Conservation (phyloP, 257 asterid species). For the Gynochthodes officinalis region DNA sequence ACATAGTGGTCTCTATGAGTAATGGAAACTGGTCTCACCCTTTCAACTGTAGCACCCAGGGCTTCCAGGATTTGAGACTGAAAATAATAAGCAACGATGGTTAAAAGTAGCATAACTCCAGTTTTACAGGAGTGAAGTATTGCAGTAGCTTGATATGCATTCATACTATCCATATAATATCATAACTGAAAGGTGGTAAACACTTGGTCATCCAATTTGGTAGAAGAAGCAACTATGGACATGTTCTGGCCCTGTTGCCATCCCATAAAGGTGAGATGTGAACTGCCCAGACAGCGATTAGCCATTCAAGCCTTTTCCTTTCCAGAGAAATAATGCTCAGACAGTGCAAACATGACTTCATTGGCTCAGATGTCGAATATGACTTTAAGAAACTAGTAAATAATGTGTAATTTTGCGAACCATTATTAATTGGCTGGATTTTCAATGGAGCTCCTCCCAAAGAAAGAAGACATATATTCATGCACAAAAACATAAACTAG, state of each 20-base stretch:
- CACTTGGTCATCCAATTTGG: neutral
- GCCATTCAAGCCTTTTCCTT: neutral
- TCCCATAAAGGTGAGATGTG: neutral
- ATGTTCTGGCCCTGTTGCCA: neutral
- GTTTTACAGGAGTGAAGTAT: neutral
- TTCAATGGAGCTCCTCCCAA: neutral
- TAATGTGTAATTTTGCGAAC: neutral
- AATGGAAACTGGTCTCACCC: constrained; percentile 94
- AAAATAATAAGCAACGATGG: constrained; percentile 5
- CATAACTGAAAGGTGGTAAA: neutral
- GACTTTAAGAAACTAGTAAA: neutral
- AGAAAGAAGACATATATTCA: neutral
- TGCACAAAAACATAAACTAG: neutral
- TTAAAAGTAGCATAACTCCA: neutral
- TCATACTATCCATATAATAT: neutral
- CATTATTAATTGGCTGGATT: neutral
- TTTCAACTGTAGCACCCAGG: constrained; percentile 92
- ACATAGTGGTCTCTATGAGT: constrained; percentile 91
- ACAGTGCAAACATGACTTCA: neutral
- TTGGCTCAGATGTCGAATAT: neutral
- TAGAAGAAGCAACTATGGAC: neutral
- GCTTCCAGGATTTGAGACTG: constrained; percentile 97
- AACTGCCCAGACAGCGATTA: neutral
- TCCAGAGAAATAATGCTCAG: neutral
- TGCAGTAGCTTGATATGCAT: neutral